phyloP scores from a whole-genome alignment of 1,284 basidiomycete species.

The Baeospora myosura region DNA sequence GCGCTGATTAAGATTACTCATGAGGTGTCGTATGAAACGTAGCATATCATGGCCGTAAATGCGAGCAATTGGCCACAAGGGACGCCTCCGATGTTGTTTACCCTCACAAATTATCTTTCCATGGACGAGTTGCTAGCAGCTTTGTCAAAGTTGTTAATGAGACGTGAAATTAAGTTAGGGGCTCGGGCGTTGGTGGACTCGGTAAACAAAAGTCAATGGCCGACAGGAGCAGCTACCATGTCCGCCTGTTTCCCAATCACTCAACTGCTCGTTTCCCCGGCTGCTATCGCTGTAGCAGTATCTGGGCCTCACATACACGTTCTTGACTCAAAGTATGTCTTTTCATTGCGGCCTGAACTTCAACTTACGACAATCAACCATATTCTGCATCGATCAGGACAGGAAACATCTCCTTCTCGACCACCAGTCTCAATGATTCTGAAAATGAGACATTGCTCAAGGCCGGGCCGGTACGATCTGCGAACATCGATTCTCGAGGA shows the following conservation, averaged over 20 bases:
- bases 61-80: no score
- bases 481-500: constrained; percentile 42
- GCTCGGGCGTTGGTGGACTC: no score
- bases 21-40: no score
- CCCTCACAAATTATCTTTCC: no score
- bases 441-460: constrained; percentile 30
- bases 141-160: no score
- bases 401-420: constrained; percentile 44
- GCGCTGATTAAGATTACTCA: no score
- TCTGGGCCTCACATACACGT: constrained; percentile 58
- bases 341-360: constrained; percentile 7
- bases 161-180: no score
- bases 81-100: no score
- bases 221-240: background rate
- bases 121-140: no score
- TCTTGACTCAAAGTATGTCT: constrained; percentile 40
- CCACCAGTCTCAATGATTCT: constrained; percentile 25
- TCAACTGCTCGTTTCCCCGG: constrained; percentile 31
- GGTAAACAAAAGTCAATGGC: no score
- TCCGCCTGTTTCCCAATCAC: constrained; percentile 11
- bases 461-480: constrained; percentile 55
- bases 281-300: constrained; percentile 32
- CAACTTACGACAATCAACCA: no score
- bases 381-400: constrained; percentile 30
- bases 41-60: no score